phyloP scores from a whole-genome alignment of 2,329 filamentous ascomycete genomes.

The Fusarium sarcochroum region DNA sequence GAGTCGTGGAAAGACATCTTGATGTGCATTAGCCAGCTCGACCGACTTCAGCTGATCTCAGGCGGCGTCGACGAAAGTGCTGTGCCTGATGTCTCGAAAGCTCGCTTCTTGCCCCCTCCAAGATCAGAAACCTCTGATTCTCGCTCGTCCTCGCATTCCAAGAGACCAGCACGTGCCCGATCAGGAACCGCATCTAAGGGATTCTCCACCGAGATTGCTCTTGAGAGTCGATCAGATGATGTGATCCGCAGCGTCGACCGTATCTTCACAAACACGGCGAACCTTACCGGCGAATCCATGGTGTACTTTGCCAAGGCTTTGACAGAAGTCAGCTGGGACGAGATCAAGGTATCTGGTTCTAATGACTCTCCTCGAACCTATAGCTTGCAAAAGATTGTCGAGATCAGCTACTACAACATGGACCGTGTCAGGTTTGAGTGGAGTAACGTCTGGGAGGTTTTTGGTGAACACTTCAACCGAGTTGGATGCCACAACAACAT shows the following conservation, averaged over 20 bases:
- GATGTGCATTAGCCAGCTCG: constrained; percentile 95
- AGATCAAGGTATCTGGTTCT: constrained; percentile 96
- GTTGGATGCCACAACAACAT: constrained; percentile 98
- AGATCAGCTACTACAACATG: constrained; percentile 99
- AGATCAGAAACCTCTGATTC: constrained; percentile 69
- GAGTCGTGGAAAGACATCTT: constrained; percentile 96
- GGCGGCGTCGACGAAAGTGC: constrained; percentile 94
- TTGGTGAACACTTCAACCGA: constrained; percentile 98
- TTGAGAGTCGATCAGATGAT: constrained; percentile 92
- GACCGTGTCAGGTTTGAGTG: constrained; percentile 97
- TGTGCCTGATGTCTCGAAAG: constrained; percentile 91
- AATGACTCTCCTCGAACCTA: constrained; percentile 97
- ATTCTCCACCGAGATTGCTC: constrained; percentile 84
- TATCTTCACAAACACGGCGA: constrained; percentile 97
- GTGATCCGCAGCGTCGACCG: constrained; percentile 93
- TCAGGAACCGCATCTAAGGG: constrained; percentile 73
- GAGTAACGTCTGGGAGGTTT: constrained; percentile 96
- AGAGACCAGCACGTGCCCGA: constrained; percentile 62
- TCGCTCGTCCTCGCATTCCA: constrained; percentile 77
- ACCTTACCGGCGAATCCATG: constrained; percentile 93
- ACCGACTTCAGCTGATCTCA: constrained; percentile 93
- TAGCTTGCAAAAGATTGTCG: constrained; percentile 96
- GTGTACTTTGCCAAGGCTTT: constrained; percentile 93
- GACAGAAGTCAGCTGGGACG: constrained; percentile 98
- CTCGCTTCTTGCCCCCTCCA: constrained; percentile 75